Percentiles rank a stretch among this genome's conserved stretches.
Conservation (phyloP, 2,329 filamentous ascomycete species). For the Nakataea oryzae region DNA sequence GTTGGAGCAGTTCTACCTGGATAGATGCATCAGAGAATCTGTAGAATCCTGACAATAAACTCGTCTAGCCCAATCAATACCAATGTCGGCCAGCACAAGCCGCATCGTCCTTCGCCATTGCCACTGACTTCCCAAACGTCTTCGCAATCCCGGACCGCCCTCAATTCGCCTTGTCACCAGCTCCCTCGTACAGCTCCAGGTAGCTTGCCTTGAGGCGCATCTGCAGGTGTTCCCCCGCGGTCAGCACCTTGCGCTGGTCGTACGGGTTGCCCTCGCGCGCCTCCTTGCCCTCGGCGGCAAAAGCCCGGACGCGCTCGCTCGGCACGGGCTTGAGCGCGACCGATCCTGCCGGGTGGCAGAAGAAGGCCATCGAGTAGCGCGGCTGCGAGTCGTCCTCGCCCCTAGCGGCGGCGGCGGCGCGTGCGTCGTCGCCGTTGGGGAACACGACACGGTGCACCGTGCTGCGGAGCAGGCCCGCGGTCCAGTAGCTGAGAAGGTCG, state of each 20-base stretch:
- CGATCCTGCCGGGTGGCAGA: slow-evolving; percentile 51
- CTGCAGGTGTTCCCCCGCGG: slow-evolving; percentile 52
- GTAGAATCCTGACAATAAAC: too few species aligned
- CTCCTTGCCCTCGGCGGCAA: slow-evolving; percentile 19
- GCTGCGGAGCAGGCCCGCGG: slow-evolving; percentile 72
- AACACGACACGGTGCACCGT: slow-evolving; percentile 88
- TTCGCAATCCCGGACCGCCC: too few species aligned
- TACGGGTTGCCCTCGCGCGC: slow-evolving; percentile 30
- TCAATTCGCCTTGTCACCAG: not conserved
- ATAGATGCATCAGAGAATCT: too few species aligned
- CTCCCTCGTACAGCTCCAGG: slow-evolving; percentile 36
- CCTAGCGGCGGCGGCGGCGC: slow-evolving; percentile 11
- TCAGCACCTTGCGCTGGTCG: slow-evolving; percentile 40
- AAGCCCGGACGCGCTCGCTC: slow-evolving; percentile 41
- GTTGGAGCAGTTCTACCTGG: too few species aligned
- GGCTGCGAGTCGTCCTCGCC: slow-evolving; percentile 39
- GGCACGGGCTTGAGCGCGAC: slow-evolving; percentile 47
- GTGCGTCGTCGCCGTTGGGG: slow-evolving; percentile 28
- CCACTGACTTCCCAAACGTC: too few species aligned
- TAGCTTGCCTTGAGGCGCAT: slow-evolving; percentile 50
- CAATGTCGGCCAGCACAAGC: too few species aligned
- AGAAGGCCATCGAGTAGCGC: slow-evolving; percentile 58
- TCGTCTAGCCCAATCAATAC: too few species aligned
- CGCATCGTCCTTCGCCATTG: too few species aligned
- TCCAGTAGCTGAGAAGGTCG: slow-evolving; percentile 73